Base-by-base conservation (phyloP, 2,329 filamentous ascomycete species). In the Penicillium concentricum region DNA sequence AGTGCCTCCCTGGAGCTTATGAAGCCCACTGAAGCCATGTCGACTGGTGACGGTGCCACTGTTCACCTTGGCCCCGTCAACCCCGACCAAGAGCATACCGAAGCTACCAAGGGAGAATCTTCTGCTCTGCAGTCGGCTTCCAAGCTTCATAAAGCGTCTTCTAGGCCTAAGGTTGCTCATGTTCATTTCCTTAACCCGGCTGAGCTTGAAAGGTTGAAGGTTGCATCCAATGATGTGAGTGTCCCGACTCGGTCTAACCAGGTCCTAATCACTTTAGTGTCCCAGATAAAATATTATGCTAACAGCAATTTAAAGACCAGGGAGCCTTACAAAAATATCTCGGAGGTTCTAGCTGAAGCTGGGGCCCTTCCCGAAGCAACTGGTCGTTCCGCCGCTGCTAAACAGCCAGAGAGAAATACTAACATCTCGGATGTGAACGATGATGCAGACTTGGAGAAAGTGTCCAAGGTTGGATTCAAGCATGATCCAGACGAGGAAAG, bases 401-500 rank as follows among this genome's bases (percentile, higher is more conserved):
- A 42, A 15, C 13, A 54, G 35, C 20, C 46, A 5, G 28, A 38
- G 1, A 24, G 9, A 2, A 22, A 12, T 22, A 15, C 24, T 9
- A 10, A 18, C 2, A n/a, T 5, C 13, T 18, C 18, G 2, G 16
- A 22, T 28, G 5, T 3, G n/a, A 26, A 52, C 2, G 8, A 16
- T 2, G 13, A 13, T n/a, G n/a, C 22, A 4, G 9, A 18, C 2
- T 5, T n/a, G 4, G 28, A 24, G 15, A 26, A 35, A 8, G 20
- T 15, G 1, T 30, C 37, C 9, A 32, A 30, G 7, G 1, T 54
- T n/a, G 54, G 54, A 16, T 45, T 49, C 18, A 54, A 43, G 22
- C 55, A 47, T 28, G 45, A 45, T 35, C 55, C 55, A 20, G n/a
- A 16, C 2, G 54, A 56, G 26, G 54, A 56, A 52, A 42, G 9